Conservation (phyloP, 2,329 filamentous ascomycete species). For the Penicillium thymicola region DNA sequence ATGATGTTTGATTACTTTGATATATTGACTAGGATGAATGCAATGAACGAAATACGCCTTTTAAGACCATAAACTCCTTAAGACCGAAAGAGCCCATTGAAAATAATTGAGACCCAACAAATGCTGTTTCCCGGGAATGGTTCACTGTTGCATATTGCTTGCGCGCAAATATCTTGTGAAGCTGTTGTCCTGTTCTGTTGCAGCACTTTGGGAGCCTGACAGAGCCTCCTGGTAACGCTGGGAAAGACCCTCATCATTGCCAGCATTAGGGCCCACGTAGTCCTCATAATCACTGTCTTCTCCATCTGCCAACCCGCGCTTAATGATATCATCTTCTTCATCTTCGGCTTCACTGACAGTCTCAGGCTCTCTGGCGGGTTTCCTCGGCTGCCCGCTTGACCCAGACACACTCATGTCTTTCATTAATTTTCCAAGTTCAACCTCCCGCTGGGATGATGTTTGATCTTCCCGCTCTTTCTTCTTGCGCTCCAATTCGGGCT, state of each 20-base stretch:
- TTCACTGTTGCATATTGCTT: constrained; percentile 34
- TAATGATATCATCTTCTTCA: constrained; percentile 44
- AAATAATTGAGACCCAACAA: background rate
- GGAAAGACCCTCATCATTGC: constrained; percentile 64
- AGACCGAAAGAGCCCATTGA: background rate
- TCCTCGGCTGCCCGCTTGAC: constrained; percentile 28
- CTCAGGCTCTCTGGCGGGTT: constrained; percentile 35
- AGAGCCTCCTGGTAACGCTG: constrained; percentile 75
- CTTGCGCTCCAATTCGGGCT: constrained; percentile 81
- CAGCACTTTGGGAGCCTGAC: constrained; percentile 47
- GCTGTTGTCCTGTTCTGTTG: constrained; percentile 49
- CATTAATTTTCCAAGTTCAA: constrained; percentile 90
- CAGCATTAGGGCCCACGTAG: constrained; percentile 58
- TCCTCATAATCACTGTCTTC: constrained; percentile 47
- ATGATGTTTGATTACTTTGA: background rate
- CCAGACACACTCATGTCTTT: constrained; percentile 73
- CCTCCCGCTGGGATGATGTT: constrained; percentile 68
- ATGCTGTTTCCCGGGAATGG: background rate
- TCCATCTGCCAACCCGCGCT: constrained; percentile 50
- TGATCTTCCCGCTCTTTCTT: constrained; percentile 70
- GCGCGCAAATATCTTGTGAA: constrained; percentile 50
- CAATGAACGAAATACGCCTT: constrained; percentile 3
- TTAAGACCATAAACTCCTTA: constrained; percentile 5
- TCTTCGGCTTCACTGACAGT: constrained; percentile 52
- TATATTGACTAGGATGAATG: constrained; percentile 3